A percentile compares a stretch with the other conserved stretches of the same genome.
phyloP scores from a whole-genome alignment of 768 basidiomycete species.

The Leucocoprinus sp. region DNA sequence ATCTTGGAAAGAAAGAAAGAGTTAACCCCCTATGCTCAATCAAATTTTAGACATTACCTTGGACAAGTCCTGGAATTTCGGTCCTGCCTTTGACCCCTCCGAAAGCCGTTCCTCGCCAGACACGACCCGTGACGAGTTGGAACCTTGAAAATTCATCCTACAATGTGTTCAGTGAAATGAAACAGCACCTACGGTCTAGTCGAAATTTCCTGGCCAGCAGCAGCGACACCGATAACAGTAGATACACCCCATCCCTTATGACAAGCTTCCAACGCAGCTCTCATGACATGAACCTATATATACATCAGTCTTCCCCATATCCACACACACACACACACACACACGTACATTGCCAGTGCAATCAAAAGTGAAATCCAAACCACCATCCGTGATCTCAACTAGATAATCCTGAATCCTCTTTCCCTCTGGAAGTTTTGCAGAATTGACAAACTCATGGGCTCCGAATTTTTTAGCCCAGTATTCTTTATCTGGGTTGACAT shows the following conservation, averaged over 20 bases:
- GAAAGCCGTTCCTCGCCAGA: conserved; percentile 93
- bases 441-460: conserved; percentile 92
- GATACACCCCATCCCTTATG: conserved; percentile 99
- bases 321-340: not conserved
- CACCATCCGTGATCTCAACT: conserved; percentile 91
- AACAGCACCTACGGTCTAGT: conserved; percentile 64
- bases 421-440: conserved; percentile 61
- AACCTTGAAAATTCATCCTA: conserved; percentile 11
- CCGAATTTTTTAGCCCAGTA: conserved; percentile 89
- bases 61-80: conserved; percentile 88
- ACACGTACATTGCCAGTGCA: conserved; percentile 74
- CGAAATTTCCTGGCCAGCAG: conserved; percentile 91
- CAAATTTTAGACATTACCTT: conserved; percentile 42
- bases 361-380: conserved; percentile 95
- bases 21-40: conserved; percentile 1
- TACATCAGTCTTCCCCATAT: not conserved
- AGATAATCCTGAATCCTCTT: conserved; percentile 85
- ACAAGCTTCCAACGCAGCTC: conserved; percentile 93
- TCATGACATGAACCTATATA: conserved; percentile 82
- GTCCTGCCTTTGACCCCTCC: conserved; percentile 98
- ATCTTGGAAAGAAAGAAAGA: conserved; percentile 35
- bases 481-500: conserved; percentile 82
- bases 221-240: conserved; percentile 94
- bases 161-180: conserved; percentile 3
- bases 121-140: conserved; percentile 73